Evolutionary conservation across 2,329 filamentous ascomycete species (phyloP).

Genomic region (Colletotrichum melonis): DNA sequence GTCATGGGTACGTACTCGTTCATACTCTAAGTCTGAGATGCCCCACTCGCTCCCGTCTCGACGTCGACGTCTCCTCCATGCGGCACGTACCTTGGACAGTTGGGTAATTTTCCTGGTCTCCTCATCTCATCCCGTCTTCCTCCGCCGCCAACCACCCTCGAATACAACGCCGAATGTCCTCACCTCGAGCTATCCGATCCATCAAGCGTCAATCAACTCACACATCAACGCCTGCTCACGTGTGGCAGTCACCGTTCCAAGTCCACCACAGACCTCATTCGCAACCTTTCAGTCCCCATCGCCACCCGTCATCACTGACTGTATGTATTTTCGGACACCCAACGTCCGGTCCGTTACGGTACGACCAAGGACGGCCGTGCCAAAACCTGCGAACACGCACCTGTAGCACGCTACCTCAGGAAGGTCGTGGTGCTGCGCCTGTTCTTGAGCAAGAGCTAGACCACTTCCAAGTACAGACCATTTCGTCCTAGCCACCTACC

Average conservation of each 20-base stretch:
- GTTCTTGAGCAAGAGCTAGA: background rate
- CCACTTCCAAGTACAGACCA: background rate
- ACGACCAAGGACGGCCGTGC: background rate
- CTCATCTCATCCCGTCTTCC: background rate
- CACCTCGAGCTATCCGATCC: background rate
- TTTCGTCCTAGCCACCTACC: constrained; percentile 16
- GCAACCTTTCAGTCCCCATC: background rate
- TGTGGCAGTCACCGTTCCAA: too few species aligned
- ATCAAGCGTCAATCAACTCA: background rate
- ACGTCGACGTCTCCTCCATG: background rate
- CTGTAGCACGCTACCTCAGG: background rate
- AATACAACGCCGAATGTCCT: background rate
- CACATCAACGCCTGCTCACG: background rate
- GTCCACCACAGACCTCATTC: background rate
- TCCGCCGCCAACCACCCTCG: background rate
- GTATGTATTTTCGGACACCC: background rate
- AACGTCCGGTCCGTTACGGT: background rate
- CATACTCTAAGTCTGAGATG: background rate
- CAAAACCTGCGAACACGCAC: background rate
- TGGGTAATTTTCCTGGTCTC: too few species aligned
- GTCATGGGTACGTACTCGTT: background rate
- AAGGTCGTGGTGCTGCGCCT: background rate
- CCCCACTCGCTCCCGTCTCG: background rate
- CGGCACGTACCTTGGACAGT: too few species aligned
- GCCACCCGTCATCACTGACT: background rate